Conservation (phyloP, 495 filamentous ascomycete genomes). For the Aspergillus ostianus region DNA sequence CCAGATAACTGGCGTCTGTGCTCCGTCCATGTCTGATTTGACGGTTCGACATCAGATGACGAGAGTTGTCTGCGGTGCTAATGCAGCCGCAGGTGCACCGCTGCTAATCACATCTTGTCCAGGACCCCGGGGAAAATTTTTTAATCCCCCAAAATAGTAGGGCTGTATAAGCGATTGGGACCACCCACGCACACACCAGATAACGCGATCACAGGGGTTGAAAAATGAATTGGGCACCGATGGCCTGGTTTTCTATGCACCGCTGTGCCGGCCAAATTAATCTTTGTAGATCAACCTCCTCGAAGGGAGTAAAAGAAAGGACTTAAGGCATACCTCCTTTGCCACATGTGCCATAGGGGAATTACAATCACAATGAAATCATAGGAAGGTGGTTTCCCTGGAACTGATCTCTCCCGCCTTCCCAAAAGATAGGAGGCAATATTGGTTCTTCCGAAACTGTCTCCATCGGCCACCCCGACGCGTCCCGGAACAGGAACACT, state of each 20-base stretch:
- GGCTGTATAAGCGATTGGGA: slow-evolving; percentile 11
- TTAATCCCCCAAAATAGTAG: slow-evolving; percentile 16
- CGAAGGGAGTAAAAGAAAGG: no score
- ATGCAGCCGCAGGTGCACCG: slow-evolving; percentile 25
- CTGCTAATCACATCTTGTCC: slow-evolving; percentile 18
- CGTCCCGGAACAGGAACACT: not conserved
- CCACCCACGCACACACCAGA: slow-evolving; percentile 7
- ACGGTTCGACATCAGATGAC: slow-evolving; percentile 35
- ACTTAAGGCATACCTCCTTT: not conserved
- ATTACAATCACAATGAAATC: not conserved
- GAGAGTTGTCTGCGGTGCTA: slow-evolving; percentile 33
- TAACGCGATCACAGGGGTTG: not conserved
- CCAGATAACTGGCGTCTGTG: slow-evolving; percentile 15
- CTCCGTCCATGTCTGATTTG: slow-evolving; percentile 23
- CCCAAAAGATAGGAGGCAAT: not conserved
- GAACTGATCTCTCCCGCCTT: not conserved
- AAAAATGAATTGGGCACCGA: not conserved
- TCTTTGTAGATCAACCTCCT: not conserved
- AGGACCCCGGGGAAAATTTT: not conserved
- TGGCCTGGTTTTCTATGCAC: not conserved
- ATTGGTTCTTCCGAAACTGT: not conserved
- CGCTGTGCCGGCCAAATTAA: not conserved
- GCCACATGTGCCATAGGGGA: not conserved
- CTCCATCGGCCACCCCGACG: not conserved
- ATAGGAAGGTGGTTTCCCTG: not conserved